These are phyloP conservation scores for Clarireedia hainanense DNA, from an alignment of 2,329 filamentous ascomycete species.

Conservation along the genomic window DNA sequence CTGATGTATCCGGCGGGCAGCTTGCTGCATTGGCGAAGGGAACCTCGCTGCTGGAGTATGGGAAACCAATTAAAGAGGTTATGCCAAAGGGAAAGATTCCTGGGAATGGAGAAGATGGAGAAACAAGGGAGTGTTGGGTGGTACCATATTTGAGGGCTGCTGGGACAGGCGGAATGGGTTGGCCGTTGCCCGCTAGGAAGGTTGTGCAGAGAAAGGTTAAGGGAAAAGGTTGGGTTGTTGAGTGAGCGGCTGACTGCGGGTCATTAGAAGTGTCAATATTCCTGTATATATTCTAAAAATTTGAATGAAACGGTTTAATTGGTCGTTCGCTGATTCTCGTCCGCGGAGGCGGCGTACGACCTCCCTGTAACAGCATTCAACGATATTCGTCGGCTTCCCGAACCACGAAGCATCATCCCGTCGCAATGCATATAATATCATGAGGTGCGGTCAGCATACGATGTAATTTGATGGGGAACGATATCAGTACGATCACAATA, in stretches of 20 bases:
- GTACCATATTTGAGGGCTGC: slow-evolving; percentile 69
- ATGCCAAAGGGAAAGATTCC: slow-evolving; percentile 32
- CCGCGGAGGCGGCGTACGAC: no score
- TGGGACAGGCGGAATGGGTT: slow-evolving; percentile 59
- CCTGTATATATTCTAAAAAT: neutral
- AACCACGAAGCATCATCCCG: no score
- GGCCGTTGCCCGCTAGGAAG: slow-evolving; percentile 80
- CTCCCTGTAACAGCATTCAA: no score
- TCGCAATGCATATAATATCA: no score
- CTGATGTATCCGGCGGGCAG: slow-evolving; percentile 67
- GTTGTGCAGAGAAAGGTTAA: slow-evolving; percentile 70
- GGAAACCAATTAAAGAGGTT: slow-evolving; percentile 86
- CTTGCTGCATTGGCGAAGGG: slow-evolving; percentile 73
- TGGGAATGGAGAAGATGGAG: slow-evolving; percentile 36
- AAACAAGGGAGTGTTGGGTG: slow-evolving; percentile 70
- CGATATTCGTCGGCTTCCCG: no score
- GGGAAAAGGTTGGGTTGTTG: slow-evolving; percentile 62
- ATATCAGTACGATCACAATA: no score
- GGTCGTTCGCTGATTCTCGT: neutral
- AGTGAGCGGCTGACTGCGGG: slow-evolving; percentile 13
- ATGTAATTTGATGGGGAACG: no score
- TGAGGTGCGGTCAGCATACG: no score
- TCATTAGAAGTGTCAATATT: no score
- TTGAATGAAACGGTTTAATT: neutral
- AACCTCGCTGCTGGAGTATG: slow-evolving; percentile 75